These are phyloP conservation scores for Herpetospermum pedunculosum DNA, from an alignment of 306 rosid species.

Conservation along the genomic window DNA sequence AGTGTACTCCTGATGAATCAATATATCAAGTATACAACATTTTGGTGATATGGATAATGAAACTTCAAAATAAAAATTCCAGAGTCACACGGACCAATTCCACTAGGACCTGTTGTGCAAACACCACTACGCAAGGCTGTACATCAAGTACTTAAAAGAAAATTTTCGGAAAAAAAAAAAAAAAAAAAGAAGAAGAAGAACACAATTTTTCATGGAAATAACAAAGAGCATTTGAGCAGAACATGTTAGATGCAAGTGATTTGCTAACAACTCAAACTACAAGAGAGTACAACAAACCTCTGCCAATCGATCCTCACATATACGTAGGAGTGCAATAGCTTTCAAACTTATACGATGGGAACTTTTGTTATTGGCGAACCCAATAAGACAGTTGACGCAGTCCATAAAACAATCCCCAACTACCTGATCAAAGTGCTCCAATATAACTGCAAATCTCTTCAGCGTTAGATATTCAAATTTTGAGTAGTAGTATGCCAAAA, in stretches of 20 bases:
- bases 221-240: neutral
- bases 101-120: neutral
- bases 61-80: neutral
- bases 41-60: neutral
- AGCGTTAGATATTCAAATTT: conserved; percentile 31
- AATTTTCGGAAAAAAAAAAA: neutral
- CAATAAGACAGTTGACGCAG: conserved; percentile 96
- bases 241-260: neutral
- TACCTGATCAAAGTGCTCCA: conserved; percentile 99
- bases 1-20: neutral
- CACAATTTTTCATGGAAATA: neutral
- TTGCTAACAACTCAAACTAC: neutral
- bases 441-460: conserved; percentile 68
- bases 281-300: conserved; percentile 62
- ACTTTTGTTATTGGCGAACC: conserved; percentile 89
- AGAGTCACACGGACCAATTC: neutral
- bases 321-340: conserved; percentile 97
- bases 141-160: neutral
- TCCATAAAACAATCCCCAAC: conserved; percentile 99
- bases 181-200: neutral
- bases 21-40: neutral
- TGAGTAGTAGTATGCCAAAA: conserved; percentile 1
- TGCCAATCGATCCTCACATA: conserved; percentile 98
- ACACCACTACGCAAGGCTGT: neutral
- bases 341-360: conserved; percentile 95